Evolutionary conservation across 768 basidiomycete genomes (phyloP), one percentile per base, ranked within the genome.

Genomic region (Amanita polypyramis): DNA sequence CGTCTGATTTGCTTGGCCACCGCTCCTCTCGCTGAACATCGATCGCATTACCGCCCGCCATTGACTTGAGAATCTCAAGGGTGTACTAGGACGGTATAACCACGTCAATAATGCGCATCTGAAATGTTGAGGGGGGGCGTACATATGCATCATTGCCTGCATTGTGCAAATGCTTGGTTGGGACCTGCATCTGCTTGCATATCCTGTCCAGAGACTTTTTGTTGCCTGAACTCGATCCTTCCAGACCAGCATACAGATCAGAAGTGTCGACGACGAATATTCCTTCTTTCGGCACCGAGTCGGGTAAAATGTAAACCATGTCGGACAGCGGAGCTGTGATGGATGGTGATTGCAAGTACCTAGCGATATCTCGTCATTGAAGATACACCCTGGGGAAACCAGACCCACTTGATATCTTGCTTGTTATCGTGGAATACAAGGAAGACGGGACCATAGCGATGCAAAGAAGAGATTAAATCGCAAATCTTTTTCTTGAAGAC

Each of bases 121-220:
- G 20, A n/a, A 33, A 41, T 14, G 4, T 45, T 12, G 7, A 50
- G 2, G 35, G 29, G n/a, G 27, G 14, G 65, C 80, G 35, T 55
- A 90, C 89, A 60, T 83, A 73, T 1, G 89, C 88, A 60, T 92
- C 87, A 57, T 91, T 92, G 0, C 88, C 89, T 1, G 86, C 88
- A 57, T 93, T 94, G 69, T 91, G 91, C 49, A 85, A 54, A 54
- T 71, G 67, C 29, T 70, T 54, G 1, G 76, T 74, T 0, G 64
- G 53, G 43, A 90, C 70, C 43, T 78, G 74, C 17, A 93, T 70
- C 44, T 80, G 75, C 39, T 67, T 65, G 61, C 82, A 85, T 25
- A 80, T 71, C 33, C 77, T 74, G 51, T 75, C 75, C 17, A 94
- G 72, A 1, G 69, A 65, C 40, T 75, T 65, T 36, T 73, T 71